Conservation (phyloP, 2,329 filamentous ascomycete species). For the Nemania sp. region DNA sequence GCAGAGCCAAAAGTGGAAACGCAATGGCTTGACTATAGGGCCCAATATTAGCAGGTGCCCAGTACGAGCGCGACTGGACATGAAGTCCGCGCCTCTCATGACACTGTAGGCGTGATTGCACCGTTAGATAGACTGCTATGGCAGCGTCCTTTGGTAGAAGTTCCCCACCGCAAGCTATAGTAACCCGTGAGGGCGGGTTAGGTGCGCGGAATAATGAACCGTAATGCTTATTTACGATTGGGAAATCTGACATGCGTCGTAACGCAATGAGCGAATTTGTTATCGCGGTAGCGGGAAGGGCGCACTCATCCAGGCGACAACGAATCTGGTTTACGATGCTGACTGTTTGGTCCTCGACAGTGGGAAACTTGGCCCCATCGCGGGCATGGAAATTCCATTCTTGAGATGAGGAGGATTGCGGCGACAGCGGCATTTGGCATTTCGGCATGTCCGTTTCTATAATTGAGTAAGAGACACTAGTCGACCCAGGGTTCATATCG, state of each 20-base stretch:
- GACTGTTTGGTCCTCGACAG: conserved; percentile 53
- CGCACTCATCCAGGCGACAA: conserved; percentile 42
- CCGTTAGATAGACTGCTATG: conserved; percentile 61
- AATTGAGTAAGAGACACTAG: background rate
- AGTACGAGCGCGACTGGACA: conserved; percentile 92
- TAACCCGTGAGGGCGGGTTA: conserved; percentile 84
- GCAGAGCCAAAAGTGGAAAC: conserved; percentile 44
- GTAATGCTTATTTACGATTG: conserved; percentile 74
- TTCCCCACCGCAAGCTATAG: conserved; percentile 72
- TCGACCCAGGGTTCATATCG: background rate
- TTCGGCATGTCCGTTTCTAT: conserved; percentile 13
- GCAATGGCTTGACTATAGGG: conserved; percentile 91
- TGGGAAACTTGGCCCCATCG: conserved; percentile 22
- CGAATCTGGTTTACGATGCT: conserved; percentile 52
- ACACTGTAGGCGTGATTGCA: conserved; percentile 38
- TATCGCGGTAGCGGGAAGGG: conserved; percentile 48
- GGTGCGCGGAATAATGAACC: conserved; percentile 72
- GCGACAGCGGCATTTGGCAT: conserved; percentile 17
- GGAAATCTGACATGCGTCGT: conserved; percentile 78
- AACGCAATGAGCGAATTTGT: conserved; percentile 69
- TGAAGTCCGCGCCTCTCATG: conserved; percentile 64
- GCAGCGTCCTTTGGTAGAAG: conserved; percentile 61
- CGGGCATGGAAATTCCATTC: conserved; percentile 47
- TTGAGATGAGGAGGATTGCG: conserved; percentile 21
- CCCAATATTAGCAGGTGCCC: conserved; percentile 97